These are phyloP conservation scores for Apocynum venetum DNA, from an alignment of 257 asterid genomes.

Conservation along the genomic window DNA sequence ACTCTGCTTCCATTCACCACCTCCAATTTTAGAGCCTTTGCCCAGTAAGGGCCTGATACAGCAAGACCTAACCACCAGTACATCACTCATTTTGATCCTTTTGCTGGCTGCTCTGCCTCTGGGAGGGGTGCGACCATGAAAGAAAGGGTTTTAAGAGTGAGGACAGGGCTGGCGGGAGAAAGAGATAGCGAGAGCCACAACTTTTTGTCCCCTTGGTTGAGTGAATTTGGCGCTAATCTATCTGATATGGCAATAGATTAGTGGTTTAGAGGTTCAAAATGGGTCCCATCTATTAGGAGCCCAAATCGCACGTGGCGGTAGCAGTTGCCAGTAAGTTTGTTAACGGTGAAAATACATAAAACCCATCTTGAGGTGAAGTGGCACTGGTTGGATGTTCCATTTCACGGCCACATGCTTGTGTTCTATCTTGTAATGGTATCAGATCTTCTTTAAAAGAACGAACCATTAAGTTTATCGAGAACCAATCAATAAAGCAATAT, in stretches of 20 bases:
- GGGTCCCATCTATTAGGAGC: slow-evolving; percentile 1
- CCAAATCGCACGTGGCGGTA: neutral
- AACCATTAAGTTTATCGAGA: too few species aligned
- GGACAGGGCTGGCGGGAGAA: neutral
- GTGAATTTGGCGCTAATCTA: neutral
- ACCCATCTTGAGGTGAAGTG: too few species aligned
- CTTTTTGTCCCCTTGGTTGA: neutral
- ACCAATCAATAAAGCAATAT: too few species aligned
- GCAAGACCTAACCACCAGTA: slow-evolving; percentile 9
- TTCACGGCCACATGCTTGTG: too few species aligned
- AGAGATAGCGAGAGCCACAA: neutral
- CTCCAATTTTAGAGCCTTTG: slow-evolving; percentile 6
- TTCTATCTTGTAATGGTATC: too few species aligned
- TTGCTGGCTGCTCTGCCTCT: neutral
- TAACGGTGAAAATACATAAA: too few species aligned
- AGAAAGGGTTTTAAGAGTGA: neutral
- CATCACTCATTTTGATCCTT: slow-evolving; percentile 1
- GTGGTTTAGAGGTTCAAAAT: neutral
- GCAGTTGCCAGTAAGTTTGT: too few species aligned
- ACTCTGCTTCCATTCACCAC: slow-evolving; percentile 13
- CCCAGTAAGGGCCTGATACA: neutral
- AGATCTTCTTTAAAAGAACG: too few species aligned
- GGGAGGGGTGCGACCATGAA: too few species aligned
- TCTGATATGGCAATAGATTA: slow-evolving; percentile 11
- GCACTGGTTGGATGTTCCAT: too few species aligned